Base-by-base conservation (phyloP, 768 basidiomycete species). In the Mycena chlorophos region DNA sequence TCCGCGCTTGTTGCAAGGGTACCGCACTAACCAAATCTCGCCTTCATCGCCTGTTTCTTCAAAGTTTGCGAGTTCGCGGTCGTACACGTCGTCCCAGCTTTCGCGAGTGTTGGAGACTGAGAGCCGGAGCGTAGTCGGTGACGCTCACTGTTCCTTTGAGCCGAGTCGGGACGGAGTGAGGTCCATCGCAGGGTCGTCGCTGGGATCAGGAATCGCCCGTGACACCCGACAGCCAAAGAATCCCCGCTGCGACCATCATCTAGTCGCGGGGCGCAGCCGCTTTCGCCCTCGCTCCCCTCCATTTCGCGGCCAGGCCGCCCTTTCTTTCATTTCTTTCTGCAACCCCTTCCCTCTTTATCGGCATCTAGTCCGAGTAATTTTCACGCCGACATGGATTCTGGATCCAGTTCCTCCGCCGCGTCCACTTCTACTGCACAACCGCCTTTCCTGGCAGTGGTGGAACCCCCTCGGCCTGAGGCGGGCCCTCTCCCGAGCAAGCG, bases 31-130 rank as follows among this genome's bases (percentile, higher is more conserved):
- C 91, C 91, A 94, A 23, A 91, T 76, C 69, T 94, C 91, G 30
- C 91, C 91, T 68, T 91, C 89, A 65, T 93, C 89, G 19, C 88
- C 86, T 27, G 84, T 82, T 49, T 91, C 91, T 27, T 83, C 73
- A 57, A 91, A 93, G 64, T 89, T 88, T 31, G 66, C 68, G 28
- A 92, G 70, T 64, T 94, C 91, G 38, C 78, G 75, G 34, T 83
- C 74, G 68, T 93, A 94, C 6, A 89, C 85, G 39, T 75, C 63
- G 65, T 93, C 88, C 91, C 91, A 93, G 68, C 39, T 47, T 51
- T 58, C 46, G 61, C 46, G 19, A 12, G 25, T 16, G 23, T 38
- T 22, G 5, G 16, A 25, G 17, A 52, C 22, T 14, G 31, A 16
- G 28, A 3, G 45, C 23, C 5, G 30, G 37, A 42, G 27, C 8